Percentiles rank a stretch among this genome's conserved stretches.
phyloP scores from a whole-genome alignment of 2,329 filamentous ascomycete species.

The Aspergillus hortae region DNA sequence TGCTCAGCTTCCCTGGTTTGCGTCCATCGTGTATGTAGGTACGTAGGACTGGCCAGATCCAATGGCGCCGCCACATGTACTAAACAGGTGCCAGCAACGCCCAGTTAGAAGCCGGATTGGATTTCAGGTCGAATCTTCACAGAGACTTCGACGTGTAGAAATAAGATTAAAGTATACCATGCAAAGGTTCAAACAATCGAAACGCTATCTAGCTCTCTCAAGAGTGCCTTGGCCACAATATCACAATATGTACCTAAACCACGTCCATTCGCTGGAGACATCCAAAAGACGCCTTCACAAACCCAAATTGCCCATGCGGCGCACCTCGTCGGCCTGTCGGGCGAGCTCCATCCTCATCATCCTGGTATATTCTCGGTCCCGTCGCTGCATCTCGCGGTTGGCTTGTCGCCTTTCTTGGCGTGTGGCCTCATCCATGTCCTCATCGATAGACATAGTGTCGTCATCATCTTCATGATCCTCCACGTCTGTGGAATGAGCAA shows the following conservation, averaged over 20 bases:
- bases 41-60: too few relatives aligned
- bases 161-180: too few relatives aligned
- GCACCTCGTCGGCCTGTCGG: slow-evolving; percentile 73
- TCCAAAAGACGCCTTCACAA: slow-evolving; percentile 1
- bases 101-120: too few relatives aligned
- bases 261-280: not conserved
- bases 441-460: slow-evolving; percentile 26
- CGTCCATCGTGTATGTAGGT: too few relatives aligned
- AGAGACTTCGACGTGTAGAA: too few relatives aligned
- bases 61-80: too few relatives aligned
- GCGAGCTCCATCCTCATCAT: slow-evolving; percentile 73
- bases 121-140: too few relatives aligned
- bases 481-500: slow-evolving; percentile 47
- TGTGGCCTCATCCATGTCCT: slow-evolving; percentile 23
- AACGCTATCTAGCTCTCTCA: too few relatives aligned
- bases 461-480: slow-evolving; percentile 37
- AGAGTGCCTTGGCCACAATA: too few relatives aligned
- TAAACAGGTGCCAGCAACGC: too few relatives aligned
- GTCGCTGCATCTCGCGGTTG: slow-evolving; percentile 31
- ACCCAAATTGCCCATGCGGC: slow-evolving; percentile 58
- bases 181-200: too few relatives aligned
- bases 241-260: not conserved
- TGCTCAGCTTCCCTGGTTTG: too few relatives aligned
- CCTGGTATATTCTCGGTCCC: slow-evolving; percentile 57
- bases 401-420: slow-evolving; percentile 29